Evolutionary conservation across 2,329 filamentous ascomycete species (phyloP).

Genomic region (Aspergillus clavatus): DNA sequence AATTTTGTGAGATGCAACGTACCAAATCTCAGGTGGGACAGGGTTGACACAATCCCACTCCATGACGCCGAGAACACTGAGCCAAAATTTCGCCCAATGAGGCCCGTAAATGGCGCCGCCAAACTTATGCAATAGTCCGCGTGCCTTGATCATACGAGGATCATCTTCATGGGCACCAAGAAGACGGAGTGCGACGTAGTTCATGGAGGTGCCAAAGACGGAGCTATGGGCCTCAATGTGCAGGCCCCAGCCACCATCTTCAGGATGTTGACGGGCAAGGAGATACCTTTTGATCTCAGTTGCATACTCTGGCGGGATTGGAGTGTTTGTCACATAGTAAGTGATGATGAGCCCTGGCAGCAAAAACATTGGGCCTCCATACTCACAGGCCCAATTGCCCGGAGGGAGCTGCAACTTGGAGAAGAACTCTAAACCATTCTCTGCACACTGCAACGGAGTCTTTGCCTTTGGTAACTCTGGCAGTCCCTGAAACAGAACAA

Average conservation of each 20-base stretch:
- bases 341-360: conserved; percentile 78
- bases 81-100: conserved; percentile 97
- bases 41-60: conserved; percentile 94
- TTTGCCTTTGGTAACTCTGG: conserved; percentile 66
- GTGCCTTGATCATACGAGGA: conserved; percentile 76
- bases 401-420: conserved; percentile 80
- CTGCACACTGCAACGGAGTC: conserved; percentile 69
- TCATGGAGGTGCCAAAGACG: conserved; percentile 84
- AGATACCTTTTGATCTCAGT: conserved; percentile 92
- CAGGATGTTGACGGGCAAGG: conserved; percentile 73
- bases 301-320: conserved; percentile 71
- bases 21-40: conserved; percentile 87
- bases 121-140: conserved; percentile 73
- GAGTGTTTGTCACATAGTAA: conserved; percentile 85
- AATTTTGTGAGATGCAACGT: conserved; percentile 18
- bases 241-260: conserved; percentile 94
- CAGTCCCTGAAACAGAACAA: conserved; percentile 53
- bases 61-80: conserved; percentile 75
- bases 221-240: conserved; percentile 93
- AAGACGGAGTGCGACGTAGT: conserved; percentile 76
- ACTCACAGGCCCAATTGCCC: conserved; percentile 95
- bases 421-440: conserved; percentile 84
- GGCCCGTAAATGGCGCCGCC: conserved; percentile 80
- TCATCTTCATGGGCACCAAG: conserved; percentile 81
- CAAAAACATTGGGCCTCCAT: conserved; percentile 95